phyloP scores from a whole-genome alignment of 2,329 filamentous ascomycete genomes.

The Albophoma yamanashiensis region DNA sequence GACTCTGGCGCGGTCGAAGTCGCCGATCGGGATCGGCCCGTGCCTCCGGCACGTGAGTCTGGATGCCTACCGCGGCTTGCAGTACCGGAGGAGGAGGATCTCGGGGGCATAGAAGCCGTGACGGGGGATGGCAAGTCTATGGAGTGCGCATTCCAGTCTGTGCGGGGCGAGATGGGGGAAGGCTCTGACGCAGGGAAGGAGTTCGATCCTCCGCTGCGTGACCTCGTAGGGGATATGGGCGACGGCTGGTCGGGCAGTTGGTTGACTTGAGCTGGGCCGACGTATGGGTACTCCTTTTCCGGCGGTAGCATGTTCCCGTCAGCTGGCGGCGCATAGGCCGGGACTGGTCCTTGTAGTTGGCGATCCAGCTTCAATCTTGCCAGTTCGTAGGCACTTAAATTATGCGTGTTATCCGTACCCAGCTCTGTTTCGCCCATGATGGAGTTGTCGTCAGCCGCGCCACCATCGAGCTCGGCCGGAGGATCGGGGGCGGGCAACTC shows the following conservation, averaged over 20 bases:
- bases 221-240: slow-evolving; percentile 9
- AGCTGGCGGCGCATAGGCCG: slow-evolving; percentile 34
- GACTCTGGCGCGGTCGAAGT: neutral
- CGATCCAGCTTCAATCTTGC: slow-evolving; percentile 39
- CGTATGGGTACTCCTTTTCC: slow-evolving; percentile 18
- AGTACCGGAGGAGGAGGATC: slow-evolving; percentile 10
- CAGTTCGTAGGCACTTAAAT: slow-evolving; percentile 37
- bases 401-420: slow-evolving; percentile 26
- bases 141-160: slow-evolving; percentile 28
- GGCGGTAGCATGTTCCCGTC: slow-evolving; percentile 13
- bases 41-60: neutral
- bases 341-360: slow-evolving; percentile 38
- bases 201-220: slow-evolving; percentile 14
- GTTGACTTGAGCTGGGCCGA: slow-evolving; percentile 1
- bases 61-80: slow-evolving; percentile 5
- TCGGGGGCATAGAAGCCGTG: slow-evolving; percentile 16
- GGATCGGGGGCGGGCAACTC: slow-evolving; percentile 36
- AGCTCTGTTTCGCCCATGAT: slow-evolving; percentile 28
- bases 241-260: slow-evolving; percentile 8
- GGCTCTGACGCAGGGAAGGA: slow-evolving; percentile 30
- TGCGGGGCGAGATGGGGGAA: slow-evolving; percentile 37
- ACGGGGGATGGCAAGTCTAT: slow-evolving; percentile 32
- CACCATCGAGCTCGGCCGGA: slow-evolving; percentile 38
- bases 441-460: slow-evolving; percentile 20
- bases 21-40: slow-evolving; percentile 5